A percentile compares a stretch with the other conserved stretches of the same genome.
phyloP scores from a whole-genome alignment of 257 asterid genomes.

The Knoxia roxburghii region DNA sequence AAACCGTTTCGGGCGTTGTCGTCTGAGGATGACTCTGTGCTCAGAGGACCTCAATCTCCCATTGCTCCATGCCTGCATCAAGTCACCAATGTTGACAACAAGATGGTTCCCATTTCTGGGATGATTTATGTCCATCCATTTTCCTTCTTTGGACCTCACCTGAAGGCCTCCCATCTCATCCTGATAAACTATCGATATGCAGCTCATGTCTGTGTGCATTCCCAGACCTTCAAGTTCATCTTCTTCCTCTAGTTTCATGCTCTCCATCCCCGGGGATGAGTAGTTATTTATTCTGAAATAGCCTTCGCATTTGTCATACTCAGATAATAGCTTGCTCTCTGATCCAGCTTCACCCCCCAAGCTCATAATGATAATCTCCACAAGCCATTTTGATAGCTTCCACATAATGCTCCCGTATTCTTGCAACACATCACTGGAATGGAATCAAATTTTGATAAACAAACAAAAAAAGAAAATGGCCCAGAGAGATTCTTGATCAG shows the following conservation, averaged over 20 bases:
- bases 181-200: conserved; percentile 57
- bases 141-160: conserved; percentile 61
- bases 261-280: conserved; percentile 22
- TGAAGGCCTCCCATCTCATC: conserved; percentile 69
- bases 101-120: conserved; percentile 45
- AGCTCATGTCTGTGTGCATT: conserved; percentile 84
- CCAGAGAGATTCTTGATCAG: not conserved
- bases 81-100: conserved; percentile 68
- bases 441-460: too few relatives aligned
- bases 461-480: not conserved
- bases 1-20: conserved; percentile 38
- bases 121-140: conserved; percentile 66
- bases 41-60: conserved; percentile 56
- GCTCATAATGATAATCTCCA: conserved; percentile 38
- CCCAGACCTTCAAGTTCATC: conserved; percentile 58
- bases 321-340: conserved; percentile 32
- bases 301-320: conserved; percentile 55
- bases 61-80: conserved; percentile 81
- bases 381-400: conserved; percentile 35
- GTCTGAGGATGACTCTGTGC: conserved; percentile 54
- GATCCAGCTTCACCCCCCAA: conserved; percentile 29
- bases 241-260: conserved; percentile 12
- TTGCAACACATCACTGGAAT: conserved; percentile 19
- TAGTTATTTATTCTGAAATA: conserved; percentile 65
- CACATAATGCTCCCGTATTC: conserved; percentile 61